Conservation (phyloP, 179 eudicot genomes). For the Camellia oleifera region DNA sequence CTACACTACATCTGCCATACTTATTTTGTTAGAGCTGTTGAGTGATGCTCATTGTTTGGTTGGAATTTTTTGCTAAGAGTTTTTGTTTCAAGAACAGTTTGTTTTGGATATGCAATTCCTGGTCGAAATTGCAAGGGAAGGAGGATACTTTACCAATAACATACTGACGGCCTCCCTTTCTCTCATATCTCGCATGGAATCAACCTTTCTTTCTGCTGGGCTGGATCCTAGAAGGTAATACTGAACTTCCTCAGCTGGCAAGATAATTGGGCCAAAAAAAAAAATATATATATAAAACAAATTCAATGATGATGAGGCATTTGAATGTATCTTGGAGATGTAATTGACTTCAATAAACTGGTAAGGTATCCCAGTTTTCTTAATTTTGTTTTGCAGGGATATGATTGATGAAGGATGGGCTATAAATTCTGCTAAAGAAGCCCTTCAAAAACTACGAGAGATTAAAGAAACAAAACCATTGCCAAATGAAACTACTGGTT, state of each 20-base stretch:
- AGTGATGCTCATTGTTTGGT: neutral
- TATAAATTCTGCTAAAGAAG: conserved; percentile 27
- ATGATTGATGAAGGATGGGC: conserved; percentile 27
- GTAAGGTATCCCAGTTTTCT: too few relatives aligned
- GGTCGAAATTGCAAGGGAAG: conserved; percentile 42
- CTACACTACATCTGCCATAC: too few relatives aligned
- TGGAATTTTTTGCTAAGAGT: neutral
- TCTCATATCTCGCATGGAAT: conserved; percentile 32
- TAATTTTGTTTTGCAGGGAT: conserved; percentile 19
- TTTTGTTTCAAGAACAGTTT: conserved; percentile 23
- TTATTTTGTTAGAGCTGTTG: neutral
- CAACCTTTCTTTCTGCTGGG: conserved; percentile 29
- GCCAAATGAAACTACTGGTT: neutral
- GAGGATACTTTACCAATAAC: conserved; percentile 29
- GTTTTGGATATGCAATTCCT: conserved; percentile 41
- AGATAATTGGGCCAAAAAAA: neutral
- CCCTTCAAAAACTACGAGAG: conserved; percentile 27
- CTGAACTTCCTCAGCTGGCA: neutral
- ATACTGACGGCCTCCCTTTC: conserved; percentile 18
- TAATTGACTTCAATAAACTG: neutral
- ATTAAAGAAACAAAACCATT: too few relatives aligned
- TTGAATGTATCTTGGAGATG: neutral
- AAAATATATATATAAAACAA: too few relatives aligned
- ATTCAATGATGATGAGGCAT: neutral
- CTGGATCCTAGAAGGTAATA: conserved; percentile 32